These are phyloP conservation scores for Teratosphaeriaceae sp. DNA, from an alignment of 2,329 filamentous ascomycete species.

Conservation along the genomic window DNA sequence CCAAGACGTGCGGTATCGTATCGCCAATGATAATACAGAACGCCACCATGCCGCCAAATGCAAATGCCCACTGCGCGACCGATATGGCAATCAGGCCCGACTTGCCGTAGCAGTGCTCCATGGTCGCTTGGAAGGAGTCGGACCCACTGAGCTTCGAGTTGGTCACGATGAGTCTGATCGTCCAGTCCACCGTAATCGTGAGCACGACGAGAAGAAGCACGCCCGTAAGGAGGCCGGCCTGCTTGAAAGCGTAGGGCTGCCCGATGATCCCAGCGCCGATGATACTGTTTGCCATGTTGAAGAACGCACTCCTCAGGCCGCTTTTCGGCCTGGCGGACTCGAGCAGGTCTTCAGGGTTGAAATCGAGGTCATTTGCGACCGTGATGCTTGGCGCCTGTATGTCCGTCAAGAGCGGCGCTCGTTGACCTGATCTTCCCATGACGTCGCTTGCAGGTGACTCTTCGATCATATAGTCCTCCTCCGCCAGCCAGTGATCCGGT, in stretches of 20 bases:
- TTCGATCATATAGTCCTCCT: constrained; percentile 53
- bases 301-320: constrained; percentile 79
- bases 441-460: constrained; percentile 28
- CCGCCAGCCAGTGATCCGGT: constrained; percentile 43
- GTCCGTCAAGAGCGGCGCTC: constrained; percentile 67
- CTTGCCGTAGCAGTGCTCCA: constrained; percentile 90
- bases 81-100: constrained; percentile 83
- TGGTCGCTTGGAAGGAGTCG: constrained; percentile 90
- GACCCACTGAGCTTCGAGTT: constrained; percentile 95
- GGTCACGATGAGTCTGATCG: constrained; percentile 91
- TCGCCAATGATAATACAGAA: constrained; percentile 98
- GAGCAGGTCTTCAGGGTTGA: constrained; percentile 52
- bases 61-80: constrained; percentile 94
- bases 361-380: constrained; percentile 54
- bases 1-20: constrained; percentile 84
- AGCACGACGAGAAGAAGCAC: constrained; percentile 69
- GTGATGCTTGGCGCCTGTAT: constrained; percentile 77
- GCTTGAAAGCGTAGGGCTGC: constrained; percentile 92
- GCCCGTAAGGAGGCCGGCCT: constrained; percentile 80
- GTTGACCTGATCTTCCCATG: constrained; percentile 40
- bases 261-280: constrained; percentile 69
- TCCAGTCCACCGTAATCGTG: constrained; percentile 91
- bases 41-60: constrained; percentile 97
- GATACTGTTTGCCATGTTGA: constrained; percentile 99
- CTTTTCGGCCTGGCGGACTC: constrained; percentile 70